Base-by-base conservation (phyloP, 2,329 filamentous ascomycete genomes). In the Aspergillus fumigatus region DNA sequence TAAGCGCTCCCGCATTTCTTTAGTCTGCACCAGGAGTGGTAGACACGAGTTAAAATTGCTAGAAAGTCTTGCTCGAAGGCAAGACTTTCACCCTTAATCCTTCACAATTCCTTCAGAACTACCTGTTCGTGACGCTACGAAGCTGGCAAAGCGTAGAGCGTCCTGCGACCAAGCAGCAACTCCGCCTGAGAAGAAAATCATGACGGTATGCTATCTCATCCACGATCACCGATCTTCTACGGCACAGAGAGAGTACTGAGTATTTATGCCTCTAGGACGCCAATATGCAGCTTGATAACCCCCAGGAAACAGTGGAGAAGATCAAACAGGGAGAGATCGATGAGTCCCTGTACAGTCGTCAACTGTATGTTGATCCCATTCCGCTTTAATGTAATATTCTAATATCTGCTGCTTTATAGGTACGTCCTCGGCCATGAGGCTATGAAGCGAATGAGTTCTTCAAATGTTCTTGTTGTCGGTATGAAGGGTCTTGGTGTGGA, bases 381-480 rank as follows among this genome's bases (percentile, higher is more conserved):
- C 48, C 21, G 43, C 8, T 62, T 65, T 48, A 61, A 43, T n/a
- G 7, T 40, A 50, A 26, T 27, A 38, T 19, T 50, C n/a, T 2
- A n/a, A 45, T n/a, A 17, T 51, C 59, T 48, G 55, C 47, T 6
- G 17, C 11, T 29, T 47, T 52, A 40, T 58, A 79, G 77, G 52
- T 88, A 88, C 67, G 86, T 88, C 55, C 82, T 88, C 55, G 86
- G 94, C 55, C 86, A 88, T 70, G 86, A 88, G 74, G 86, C 94
- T 64, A 99, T 99, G 94, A 97, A 96, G 83, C 92, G 94, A 70
- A 99, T 99, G 94, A 86, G 92, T 70, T 90, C 92, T 60, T 97
- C 94, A 54, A 95, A 97, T 71, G 85, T 99, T 58, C 88, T 99
- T 53, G 83, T 99, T 55, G 89, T 93, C 60, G 94, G 94, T 62